Evolutionary conservation across 2,329 filamentous ascomycete species (phyloP).

Genomic region (Neofusicoccum ribis): DNA sequence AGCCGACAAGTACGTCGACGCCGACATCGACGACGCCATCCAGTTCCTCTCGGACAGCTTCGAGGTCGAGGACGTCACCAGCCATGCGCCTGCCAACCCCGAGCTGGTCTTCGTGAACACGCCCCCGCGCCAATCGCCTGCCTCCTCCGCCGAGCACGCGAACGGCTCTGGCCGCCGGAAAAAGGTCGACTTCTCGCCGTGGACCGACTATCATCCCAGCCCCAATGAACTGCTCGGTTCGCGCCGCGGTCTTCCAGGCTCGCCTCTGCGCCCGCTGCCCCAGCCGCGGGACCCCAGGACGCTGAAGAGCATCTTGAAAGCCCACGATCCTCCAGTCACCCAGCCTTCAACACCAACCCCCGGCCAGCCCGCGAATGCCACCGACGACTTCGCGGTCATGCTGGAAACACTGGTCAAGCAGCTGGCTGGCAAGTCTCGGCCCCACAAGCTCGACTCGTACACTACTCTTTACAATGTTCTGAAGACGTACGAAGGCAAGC

Average conservation of each 20-base stretch:
- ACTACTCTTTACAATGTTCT: constrained; percentile 73
- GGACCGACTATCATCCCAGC: constrained; percentile 54
- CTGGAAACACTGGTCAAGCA: constrained; percentile 81
- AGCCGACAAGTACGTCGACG: constrained; percentile 37
- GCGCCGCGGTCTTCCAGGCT: constrained; percentile 25
- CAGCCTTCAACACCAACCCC: background rate
- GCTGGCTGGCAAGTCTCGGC: constrained; percentile 71
- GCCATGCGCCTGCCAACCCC: constrained; percentile 18
- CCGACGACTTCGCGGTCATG: constrained; percentile 71
- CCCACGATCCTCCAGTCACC: constrained; percentile 45
- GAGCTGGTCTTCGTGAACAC: constrained; percentile 30
- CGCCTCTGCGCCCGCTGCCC: constrained; percentile 49
- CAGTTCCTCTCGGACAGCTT: constrained; percentile 46
- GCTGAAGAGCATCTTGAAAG: constrained; percentile 80
- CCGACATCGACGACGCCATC: constrained; percentile 43
- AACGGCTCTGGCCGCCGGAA: constrained; percentile 48
- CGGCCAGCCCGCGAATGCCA: constrained; percentile 45
- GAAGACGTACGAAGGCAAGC: constrained; percentile 79
- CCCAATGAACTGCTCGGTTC: constrained; percentile 30
- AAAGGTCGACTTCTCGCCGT: constrained; percentile 64
- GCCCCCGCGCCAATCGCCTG: constrained; percentile 45
- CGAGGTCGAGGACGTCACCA: constrained; percentile 34
- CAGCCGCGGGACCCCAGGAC: constrained; percentile 56
- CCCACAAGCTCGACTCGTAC: constrained; percentile 81
- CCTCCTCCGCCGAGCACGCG: constrained; percentile 41